Base-by-base conservation (phyloP, 192 early-diverging fungal species). In the Podila epigama region DNA sequence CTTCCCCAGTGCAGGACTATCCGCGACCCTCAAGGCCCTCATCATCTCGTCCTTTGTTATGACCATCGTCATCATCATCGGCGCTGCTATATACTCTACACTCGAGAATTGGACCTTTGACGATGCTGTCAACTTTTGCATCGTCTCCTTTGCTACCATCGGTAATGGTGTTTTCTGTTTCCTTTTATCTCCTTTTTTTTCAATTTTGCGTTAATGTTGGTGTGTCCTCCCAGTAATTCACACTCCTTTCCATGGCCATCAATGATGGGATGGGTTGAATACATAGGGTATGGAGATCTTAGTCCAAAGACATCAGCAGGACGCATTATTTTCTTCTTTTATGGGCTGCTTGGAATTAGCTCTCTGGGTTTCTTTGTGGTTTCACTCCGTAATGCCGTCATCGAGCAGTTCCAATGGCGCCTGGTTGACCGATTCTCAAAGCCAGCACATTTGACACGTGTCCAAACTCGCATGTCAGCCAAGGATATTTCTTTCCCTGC, bases 81-180 rank as follows among this genome's bases (percentile, higher is more conserved):
- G 73, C 4, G 64, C 73, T 11, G 73, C 73, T 2, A 77, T 77
- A 48, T 77, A 77, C 51, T 59, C 66, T 2, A 12, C 60, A 0
- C 60, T 77, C 18, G 73, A 77, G 22, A 27, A 6, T 2, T 77
- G 73, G 73, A 32, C 55, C 13, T 77, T 77, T 77, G 73, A 77
- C 61, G n/a, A 77, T 11, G 65, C 73, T 15, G 66, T 77, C 51
- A 77, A 77, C 51, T 77, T 77, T 68, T 77, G 73, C 32, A 77
- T 77, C 40, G 73, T 77, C 10, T 77, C 73, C 9, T 77, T 77
- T 65, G 66, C 73, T n/a, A 77, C 73, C 5, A 77, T 77, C 22
- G 73, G 73, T 77, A 77, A n/a, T 58, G 20, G 11, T 31, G 56
- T 31, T 20, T 18, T 11, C 18, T 25, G n/a, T 57, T 33, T 37